Conservation (phyloP, 192 early-diverging fungal genomes). For the Gamsiella multidivaricata region DNA sequence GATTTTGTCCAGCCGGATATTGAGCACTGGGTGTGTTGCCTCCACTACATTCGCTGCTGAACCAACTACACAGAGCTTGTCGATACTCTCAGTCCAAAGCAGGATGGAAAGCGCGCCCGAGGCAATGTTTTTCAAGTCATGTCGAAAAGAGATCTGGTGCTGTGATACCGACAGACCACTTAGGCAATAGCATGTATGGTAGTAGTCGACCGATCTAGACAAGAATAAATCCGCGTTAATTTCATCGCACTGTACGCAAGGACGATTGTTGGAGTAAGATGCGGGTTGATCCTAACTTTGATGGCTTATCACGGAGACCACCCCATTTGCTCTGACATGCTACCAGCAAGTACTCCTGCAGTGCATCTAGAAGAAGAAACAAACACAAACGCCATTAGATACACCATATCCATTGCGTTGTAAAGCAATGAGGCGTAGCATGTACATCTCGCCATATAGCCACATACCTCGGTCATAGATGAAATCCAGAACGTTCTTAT, state of each 20-base stretch:
- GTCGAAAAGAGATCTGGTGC: conserved; percentile 66
- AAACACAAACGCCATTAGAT: too few species aligned
- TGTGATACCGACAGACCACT: conserved; percentile 88
- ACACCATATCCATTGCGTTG: background rate
- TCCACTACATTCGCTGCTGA: conserved; percentile 64
- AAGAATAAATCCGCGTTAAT: too few species aligned
- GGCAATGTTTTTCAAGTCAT: conserved; percentile 34
- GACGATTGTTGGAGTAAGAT: too few species aligned
- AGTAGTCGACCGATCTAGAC: conserved; percentile 78
- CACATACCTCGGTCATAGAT: conserved; percentile 63
- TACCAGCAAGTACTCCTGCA: conserved; percentile 90
- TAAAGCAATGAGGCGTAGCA: background rate
- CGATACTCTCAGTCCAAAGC: conserved; percentile 49
- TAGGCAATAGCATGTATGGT: conserved; percentile 96
- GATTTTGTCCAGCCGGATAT: conserved; percentile 65
- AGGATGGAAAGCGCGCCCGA: conserved; percentile 54
- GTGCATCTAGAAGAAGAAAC: conserved; percentile 59
- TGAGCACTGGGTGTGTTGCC: conserved; percentile 80
- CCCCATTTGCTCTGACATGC: conserved; percentile 85
- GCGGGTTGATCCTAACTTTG: conserved; percentile 66
- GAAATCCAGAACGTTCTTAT: conserved; percentile 51
- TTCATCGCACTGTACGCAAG: too few species aligned
- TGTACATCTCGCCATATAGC: background rate
- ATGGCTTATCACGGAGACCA: conserved; percentile 93
- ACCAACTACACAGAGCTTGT: conserved; percentile 56